Conservation (phyloP, 176 grass and related monocot genomes). For the Neostapfia colusana region DNA sequence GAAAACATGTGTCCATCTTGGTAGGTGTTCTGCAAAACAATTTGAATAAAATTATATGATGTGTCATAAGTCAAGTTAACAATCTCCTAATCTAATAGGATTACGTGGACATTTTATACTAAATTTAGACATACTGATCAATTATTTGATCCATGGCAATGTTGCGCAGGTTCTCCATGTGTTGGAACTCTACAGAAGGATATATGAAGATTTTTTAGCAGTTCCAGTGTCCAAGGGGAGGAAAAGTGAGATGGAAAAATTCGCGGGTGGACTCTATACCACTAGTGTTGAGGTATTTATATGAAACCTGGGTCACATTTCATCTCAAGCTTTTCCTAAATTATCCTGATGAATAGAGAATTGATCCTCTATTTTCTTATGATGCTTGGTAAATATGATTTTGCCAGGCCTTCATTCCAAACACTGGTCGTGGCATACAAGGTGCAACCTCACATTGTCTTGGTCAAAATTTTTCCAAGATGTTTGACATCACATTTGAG, state of each 20-base stretch:
- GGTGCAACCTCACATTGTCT: conserved; percentile 96
- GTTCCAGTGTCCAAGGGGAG: conserved; percentile 89
- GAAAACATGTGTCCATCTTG: conserved; percentile 10
- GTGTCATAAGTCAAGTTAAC: not conserved
- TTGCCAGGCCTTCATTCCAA: conserved; percentile 74
- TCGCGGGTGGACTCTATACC: conserved; percentile 89
- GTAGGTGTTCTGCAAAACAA: conserved; percentile 2
- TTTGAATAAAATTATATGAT: conserved; percentile 8
- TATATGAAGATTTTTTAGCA: conserved; percentile 95
- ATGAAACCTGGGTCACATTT: not conserved
- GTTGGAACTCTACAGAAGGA: conserved; percentile 87
- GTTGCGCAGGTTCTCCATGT: conserved; percentile 84
- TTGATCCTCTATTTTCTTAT: conserved; percentile 16
- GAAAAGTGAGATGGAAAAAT: conserved; percentile 98
- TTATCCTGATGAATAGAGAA: not conserved
- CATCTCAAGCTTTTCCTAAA: conserved; percentile 5
- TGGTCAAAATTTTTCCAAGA: conserved; percentile 96
- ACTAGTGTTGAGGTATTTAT: conserved; percentile 89
- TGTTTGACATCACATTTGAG: conserved; percentile 96
- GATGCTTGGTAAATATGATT: conserved; percentile 11
- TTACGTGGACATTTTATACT: not conserved
- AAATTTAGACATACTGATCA: not conserved
- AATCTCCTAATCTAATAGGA: conserved; percentile 3
- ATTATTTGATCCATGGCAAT: conserved; percentile 27
- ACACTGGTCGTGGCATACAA: conserved; percentile 90